Evolutionary conservation across 2,329 filamentous ascomycete species (phyloP).

Genomic region (Bipolaris bicolor): DNA sequence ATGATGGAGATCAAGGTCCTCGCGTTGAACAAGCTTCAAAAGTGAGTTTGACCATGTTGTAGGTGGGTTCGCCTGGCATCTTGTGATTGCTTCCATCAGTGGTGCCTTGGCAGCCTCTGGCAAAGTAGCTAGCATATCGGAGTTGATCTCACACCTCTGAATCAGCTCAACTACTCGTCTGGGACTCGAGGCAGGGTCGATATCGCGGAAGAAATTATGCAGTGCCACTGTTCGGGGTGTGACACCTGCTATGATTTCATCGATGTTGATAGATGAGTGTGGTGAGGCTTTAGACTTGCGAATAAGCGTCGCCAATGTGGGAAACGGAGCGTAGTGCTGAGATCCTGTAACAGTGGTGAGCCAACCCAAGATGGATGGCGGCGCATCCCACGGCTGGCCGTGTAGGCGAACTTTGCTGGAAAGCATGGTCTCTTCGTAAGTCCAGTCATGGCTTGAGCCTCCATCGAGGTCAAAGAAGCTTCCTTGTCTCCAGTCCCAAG

Average conservation of each 20-base stretch:
- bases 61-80: constrained; percentile 82
- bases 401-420: constrained; percentile 34
- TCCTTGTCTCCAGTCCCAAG: constrained; percentile 62
- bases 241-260: constrained; percentile 40
- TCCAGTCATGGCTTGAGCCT: constrained; percentile 59
- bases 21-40: constrained; percentile 77
- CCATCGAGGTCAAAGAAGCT: constrained; percentile 68
- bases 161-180: constrained; percentile 75
- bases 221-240: constrained; percentile 69
- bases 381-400: constrained; percentile 49
- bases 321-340: constrained; percentile 42
- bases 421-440: constrained; percentile 60
- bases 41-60: constrained; percentile 74
- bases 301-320: constrained; percentile 47
- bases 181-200: constrained; percentile 50
- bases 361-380: constrained; percentile 66
- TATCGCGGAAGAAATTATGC: constrained; percentile 67
- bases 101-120: constrained; percentile 84
- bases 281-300: constrained; percentile 47
- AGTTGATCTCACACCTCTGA: constrained; percentile 70
- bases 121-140: constrained; percentile 75
- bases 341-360: constrained; percentile 42
- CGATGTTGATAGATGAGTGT: constrained; percentile 46
- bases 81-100: constrained; percentile 81
- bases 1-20: constrained; percentile 68